Conservation (phyloP, 257 asterid species). For the Solanum clarkiae region DNA sequence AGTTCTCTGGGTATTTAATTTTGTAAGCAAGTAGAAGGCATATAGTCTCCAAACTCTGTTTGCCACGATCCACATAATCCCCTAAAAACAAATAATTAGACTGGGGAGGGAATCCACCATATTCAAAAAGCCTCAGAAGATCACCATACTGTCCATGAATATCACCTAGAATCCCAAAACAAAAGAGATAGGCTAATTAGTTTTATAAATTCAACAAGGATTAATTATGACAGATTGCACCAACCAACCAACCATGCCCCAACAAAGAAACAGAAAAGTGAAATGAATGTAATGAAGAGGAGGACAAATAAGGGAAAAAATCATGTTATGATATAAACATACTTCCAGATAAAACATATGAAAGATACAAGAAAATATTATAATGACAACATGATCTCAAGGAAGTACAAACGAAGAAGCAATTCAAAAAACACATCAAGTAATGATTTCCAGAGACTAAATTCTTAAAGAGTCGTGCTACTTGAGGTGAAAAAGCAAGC, state of each 20-base stretch:
- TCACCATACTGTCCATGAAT: conserved; percentile 30
- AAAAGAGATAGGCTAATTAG: neutral
- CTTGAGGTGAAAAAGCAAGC: neutral
- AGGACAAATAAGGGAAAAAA: neutral
- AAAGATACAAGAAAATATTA: neutral
- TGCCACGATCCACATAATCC: conserved; percentile 30
- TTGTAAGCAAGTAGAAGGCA: conserved; percentile 27
- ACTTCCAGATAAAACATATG: neutral
- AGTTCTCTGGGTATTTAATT: conserved; percentile 21
- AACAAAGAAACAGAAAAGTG: neutral
- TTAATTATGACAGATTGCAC: neutral
- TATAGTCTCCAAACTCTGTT: conserved; percentile 27
- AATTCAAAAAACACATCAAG: neutral
- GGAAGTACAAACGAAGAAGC: neutral
- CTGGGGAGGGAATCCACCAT: conserved; percentile 28
- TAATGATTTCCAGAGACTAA: neutral
- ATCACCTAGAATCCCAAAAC: conserved; percentile 17
- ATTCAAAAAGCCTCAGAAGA: conserved; percentile 25
- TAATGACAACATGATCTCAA: neutral
- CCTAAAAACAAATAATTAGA: conserved; percentile 25
- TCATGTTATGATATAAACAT: neutral
- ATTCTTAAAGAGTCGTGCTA: neutral
- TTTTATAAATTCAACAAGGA: neutral
- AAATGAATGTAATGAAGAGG: neutral
- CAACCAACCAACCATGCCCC: neutral